These are phyloP conservation scores for Wickerhamomyces tratensis DNA, from an alignment of 805 yeast species.

Conservation along the genomic window DNA sequence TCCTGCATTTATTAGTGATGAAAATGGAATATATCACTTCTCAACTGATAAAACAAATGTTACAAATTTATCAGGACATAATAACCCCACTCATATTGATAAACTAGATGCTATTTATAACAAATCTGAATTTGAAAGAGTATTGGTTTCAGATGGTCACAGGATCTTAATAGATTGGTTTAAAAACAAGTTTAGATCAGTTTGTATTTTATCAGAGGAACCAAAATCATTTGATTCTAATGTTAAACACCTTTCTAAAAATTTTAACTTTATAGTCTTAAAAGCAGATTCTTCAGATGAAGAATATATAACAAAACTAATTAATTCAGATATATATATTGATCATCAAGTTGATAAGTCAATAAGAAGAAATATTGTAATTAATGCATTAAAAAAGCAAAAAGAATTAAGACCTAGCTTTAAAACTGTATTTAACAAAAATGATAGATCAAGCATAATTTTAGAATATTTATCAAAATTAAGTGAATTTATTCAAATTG, in stretches of 20 bases:
- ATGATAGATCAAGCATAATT: conserved; percentile 36
- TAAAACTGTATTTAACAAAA: conserved; percentile 21
- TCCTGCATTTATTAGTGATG: conserved; percentile 30
- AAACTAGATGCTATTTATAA: conserved; percentile 52
- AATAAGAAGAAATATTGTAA: conserved; percentile 30
- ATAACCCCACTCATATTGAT: conserved; percentile 4
- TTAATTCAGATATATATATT: conserved; percentile 40
- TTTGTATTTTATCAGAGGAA: conserved; percentile 40
- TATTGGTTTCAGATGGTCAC: conserved; percentile 45
- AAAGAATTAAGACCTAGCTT: conserved; percentile 12
- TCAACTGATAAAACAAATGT: neutral
- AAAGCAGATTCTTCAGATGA: conserved; percentile 32
- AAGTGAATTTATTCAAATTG: conserved; percentile 58
- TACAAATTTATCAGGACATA: neutral
- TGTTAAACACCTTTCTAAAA: conserved; percentile 12
- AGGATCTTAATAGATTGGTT: conserved; percentile 57
- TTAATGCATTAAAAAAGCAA: conserved; percentile 22
- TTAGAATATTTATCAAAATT: conserved; percentile 36
- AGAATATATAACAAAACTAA: conserved; percentile 33
- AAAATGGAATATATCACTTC: conserved; percentile 16
- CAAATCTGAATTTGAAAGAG: conserved; percentile 29
- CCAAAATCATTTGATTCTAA: conserved; percentile 26
- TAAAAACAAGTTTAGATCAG: conserved; percentile 56
- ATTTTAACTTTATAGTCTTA: conserved; percentile 28
- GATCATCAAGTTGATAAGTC: conserved; percentile 42